Evolutionary conservation across 495 filamentous ascomycete genomes (phyloP), one percentile per base, ranked within the genome.

Genomic region (Penicillium cinerascens): DNA sequence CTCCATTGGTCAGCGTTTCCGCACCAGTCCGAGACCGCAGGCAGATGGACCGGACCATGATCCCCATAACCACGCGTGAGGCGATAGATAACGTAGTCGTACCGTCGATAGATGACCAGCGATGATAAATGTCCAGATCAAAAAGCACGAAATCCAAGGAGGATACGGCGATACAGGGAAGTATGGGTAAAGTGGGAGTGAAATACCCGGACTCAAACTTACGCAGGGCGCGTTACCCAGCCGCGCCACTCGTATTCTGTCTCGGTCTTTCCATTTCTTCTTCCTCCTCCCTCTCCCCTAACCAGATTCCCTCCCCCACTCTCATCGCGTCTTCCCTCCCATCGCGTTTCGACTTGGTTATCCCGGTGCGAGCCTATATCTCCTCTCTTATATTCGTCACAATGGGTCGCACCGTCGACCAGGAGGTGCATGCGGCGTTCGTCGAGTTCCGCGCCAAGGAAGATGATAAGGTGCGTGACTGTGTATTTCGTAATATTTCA

Each of bases 361-460:
- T 17, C 25, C 41, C 47, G 38, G 39, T n/a, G n/a, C n/a, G n/a
- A n/a, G n/a, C n/a, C n/a, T n/a, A n/a, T 39, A 20, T 17, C 6
- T 16, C 37, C 9, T 9, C 18, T 56, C 56, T 58, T 56, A 49
- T 55, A 33, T 44, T 63, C 48, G 58, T 47, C 65, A 74, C 50
- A 44, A 81, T 81, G 78, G 78, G 78, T 65, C 76, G 78, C 43
- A 81, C 77, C 26, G 78, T 79, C 60, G 78, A 81, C 67, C 76
- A 77, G 60, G 77, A 80, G 59, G 78, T 81, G 54, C 78, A 81
- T 65, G 75, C 77, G 56, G 77, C 78, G 55, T 81, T 79, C 64
- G 76, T 81, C 64, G 78, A 81, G 67, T 81, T 81, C 59, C 75
- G 78, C 66, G 78, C 78, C 70, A 81, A 81, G 67, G 78, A 81